Conservation (phyloP, 2,329 filamentous ascomycete genomes). For the Colletotrichum brevisporum region DNA sequence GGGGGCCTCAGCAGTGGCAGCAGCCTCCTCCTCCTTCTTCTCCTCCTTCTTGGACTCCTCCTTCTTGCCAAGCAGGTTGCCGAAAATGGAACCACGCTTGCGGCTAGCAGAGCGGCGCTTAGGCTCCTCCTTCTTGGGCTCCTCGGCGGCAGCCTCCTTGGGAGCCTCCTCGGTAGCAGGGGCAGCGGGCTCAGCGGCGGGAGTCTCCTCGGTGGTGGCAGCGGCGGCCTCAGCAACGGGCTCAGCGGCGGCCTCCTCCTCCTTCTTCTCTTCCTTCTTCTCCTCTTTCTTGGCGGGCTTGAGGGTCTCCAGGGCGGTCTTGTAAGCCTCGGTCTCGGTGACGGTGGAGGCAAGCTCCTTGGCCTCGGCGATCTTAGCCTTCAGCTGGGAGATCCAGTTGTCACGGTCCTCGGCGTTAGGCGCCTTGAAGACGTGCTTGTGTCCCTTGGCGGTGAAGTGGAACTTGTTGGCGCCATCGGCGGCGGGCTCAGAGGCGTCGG, state of each 20-base stretch:
- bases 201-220: constrained; percentile 48
- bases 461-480: constrained; percentile 86
- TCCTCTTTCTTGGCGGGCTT: constrained; percentile 62
- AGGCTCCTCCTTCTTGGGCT: constrained; percentile 68
- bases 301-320: constrained; percentile 82
- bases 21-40: constrained; percentile 55
- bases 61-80: constrained; percentile 70
- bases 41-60: constrained; percentile 61
- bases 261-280: constrained; percentile 63
- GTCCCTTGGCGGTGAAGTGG: constrained; percentile 84
- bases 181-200: constrained; percentile 46
- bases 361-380: constrained; percentile 86
- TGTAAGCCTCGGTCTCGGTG: constrained; percentile 87
- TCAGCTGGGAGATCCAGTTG: constrained; percentile 90
- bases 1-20: constrained; percentile 54
- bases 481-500: constrained; percentile 77
- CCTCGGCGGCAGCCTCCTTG: constrained; percentile 47
- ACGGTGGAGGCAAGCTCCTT: constrained; percentile 84
- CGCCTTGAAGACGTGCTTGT: constrained; percentile 97
- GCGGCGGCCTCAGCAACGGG: constrained; percentile 55
- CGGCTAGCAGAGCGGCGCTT: constrained; percentile 75
- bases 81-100: constrained; percentile 77
- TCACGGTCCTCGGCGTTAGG: constrained; percentile 82
- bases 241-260: constrained; percentile 55
- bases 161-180: constrained; percentile 47